Conservation (phyloP, 2,329 filamentous ascomycete species). For the Blastomyces emzantsi region DNA sequence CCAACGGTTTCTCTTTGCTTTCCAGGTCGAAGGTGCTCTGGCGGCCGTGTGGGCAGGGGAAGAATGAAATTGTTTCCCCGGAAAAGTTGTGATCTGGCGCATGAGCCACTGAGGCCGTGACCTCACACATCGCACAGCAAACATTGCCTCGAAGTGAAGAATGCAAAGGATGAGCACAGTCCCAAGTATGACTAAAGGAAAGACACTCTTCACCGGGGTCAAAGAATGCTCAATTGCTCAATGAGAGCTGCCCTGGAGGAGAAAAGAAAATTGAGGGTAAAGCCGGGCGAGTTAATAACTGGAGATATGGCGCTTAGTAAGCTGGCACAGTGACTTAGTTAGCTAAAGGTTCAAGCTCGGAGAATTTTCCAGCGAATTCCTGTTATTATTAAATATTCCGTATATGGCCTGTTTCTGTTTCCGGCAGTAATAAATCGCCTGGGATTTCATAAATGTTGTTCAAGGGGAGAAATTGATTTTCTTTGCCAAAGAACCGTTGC, state of each 20-base stretch:
- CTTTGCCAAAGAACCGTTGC: neutral
- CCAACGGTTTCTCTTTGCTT: neutral
- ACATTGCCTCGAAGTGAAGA: neutral
- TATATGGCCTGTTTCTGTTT: neutral
- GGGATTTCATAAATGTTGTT: neutral
- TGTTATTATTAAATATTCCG: neutral
- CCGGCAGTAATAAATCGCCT: neutral
- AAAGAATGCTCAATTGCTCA: neutral
- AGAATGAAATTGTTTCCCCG: slow-evolving; percentile 3
- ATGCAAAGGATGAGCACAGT: neutral
- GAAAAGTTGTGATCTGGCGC: neutral
- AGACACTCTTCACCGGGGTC: neutral
- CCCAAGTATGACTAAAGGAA: neutral
- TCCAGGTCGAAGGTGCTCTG: slow-evolving; percentile 2
- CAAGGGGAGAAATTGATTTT: neutral
- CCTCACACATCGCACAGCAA: neutral
- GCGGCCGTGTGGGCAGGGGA: neutral
- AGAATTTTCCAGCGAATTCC: neutral
- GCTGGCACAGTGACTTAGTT: neutral
- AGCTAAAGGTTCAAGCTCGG: rapidly evolving
- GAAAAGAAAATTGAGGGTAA: neutral
- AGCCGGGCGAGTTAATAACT: too few species aligned
- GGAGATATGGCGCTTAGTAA: neutral
- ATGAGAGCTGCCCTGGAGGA: neutral
- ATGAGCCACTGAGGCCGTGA: neutral